A percentile compares a stretch with the other conserved stretches of the same genome.
phyloP scores from a whole-genome alignment of 306 rosid species.

The Pyrus pyrifolia region DNA sequence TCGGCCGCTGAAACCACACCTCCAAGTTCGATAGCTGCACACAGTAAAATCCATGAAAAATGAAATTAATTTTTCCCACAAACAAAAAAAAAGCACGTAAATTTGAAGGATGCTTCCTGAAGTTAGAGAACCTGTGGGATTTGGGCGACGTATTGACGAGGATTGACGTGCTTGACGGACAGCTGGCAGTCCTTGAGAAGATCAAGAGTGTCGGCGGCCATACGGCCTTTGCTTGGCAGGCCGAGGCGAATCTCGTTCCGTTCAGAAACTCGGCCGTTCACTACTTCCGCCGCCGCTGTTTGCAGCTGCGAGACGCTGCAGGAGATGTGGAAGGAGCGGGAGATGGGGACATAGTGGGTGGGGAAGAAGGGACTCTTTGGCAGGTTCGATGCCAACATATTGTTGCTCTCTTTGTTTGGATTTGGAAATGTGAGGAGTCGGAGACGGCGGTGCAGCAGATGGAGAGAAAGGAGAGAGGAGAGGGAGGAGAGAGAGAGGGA shows the following conservation, averaged over 20 bases:
- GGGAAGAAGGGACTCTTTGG: constrained; percentile 16
- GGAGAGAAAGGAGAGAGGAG: background rate
- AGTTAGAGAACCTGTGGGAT: constrained; percentile 61
- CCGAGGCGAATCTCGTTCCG: constrained; percentile 71
- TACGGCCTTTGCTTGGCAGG: constrained; percentile 85
- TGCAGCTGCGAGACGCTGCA: background rate
- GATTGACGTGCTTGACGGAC: constrained; percentile 84
- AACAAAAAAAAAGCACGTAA: background rate
- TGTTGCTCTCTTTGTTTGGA: background rate
- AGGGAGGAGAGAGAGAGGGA: background rate
- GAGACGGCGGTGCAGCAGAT: background rate
- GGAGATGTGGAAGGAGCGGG: background rate
- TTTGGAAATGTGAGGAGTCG: background rate
- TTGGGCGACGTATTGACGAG: constrained; percentile 78
- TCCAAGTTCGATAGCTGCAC: constrained; percentile 69
- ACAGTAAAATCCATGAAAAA: background rate
- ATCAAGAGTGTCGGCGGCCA: constrained; percentile 75
- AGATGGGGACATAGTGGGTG: background rate
- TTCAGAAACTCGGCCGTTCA: constrained; percentile 34
- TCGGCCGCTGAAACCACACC: constrained; percentile 93
- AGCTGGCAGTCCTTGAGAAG: constrained; percentile 90
- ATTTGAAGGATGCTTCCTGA: background rate
- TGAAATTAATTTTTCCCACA: background rate
- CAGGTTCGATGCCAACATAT: constrained; percentile 6
- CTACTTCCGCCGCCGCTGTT: constrained; percentile 15